Conservation (phyloP, 169 alveolate genomes). For the Cyclospora cayetanensis region DNA sequence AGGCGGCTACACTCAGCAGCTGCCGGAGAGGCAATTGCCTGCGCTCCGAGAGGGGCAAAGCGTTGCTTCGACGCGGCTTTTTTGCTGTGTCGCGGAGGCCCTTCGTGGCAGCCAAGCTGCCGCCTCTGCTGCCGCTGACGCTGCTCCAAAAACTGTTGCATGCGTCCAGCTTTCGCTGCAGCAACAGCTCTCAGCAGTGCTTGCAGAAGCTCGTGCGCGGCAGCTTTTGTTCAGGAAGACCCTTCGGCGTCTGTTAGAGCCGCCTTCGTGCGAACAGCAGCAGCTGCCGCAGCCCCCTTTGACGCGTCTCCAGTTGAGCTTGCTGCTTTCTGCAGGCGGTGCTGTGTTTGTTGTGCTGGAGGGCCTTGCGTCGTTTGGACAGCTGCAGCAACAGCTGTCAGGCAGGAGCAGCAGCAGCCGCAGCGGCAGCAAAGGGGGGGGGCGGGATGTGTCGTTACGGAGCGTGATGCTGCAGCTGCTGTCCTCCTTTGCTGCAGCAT, state of each 20-base stretch:
- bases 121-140: too few relatives aligned
- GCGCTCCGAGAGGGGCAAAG: neutral
- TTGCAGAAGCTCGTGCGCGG: slow-evolving; percentile 46
- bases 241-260: slow-evolving; percentile 13
- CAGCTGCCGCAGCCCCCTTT: neutral
- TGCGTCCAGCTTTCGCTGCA: slow-evolving; percentile 54
- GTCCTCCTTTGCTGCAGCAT: slow-evolving; percentile 10
- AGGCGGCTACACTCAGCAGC: slow-evolving; percentile 27
- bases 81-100: slow-evolving; percentile 39
- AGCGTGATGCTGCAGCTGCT: slow-evolving; percentile 40
- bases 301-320: slow-evolving; percentile 2
- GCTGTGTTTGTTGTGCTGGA: slow-evolving; percentile 50
- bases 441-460: neutral
- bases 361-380: neutral
- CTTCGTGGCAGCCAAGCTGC: slow-evolving; percentile 35
- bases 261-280: neutral
- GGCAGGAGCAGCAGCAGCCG: slow-evolving; percentile 51
- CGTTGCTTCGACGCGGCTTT: neutral
- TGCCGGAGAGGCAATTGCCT: neutral
- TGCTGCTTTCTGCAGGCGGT: slow-evolving; percentile 48
- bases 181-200: slow-evolving; percentile 1
- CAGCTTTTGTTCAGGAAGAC: neutral
- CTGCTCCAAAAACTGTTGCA: too few relatives aligned
- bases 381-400: neutral
- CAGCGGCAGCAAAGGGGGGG: neutral